These are phyloP conservation scores for Lactarius sp. DNA, from an alignment of 768 basidiomycete species.

Conservation along the genomic window DNA sequence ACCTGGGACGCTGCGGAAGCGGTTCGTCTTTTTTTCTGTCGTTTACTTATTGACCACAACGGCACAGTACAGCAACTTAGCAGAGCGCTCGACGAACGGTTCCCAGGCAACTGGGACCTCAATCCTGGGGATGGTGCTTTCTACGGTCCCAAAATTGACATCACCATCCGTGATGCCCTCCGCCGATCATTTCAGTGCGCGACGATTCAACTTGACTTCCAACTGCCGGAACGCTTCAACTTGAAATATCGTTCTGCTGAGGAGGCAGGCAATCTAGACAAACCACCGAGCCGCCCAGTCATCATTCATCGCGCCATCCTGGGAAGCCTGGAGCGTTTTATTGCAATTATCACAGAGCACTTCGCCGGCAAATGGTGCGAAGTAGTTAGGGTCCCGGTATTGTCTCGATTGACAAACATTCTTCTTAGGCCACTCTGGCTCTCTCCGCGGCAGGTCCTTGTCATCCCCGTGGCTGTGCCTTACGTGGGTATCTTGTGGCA, in stretches of 20 bases:
- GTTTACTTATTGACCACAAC: neutral
- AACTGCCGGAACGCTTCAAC: slow-evolving; percentile 94
- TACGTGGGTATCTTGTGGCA: slow-evolving; percentile 55
- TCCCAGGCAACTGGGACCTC: slow-evolving; percentile 85
- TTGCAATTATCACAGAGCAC: slow-evolving; percentile 95
- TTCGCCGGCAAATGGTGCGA: slow-evolving; percentile 94
- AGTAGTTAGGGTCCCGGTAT: neutral
- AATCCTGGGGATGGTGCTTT: slow-evolving; percentile 98
- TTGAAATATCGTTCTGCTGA: slow-evolving; percentile 83
- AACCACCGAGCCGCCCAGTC: slow-evolving; percentile 71
- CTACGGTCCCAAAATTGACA: slow-evolving; percentile 99
- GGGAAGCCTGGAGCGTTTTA: slow-evolving; percentile 91
- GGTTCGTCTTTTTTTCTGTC: slow-evolving; percentile 38
- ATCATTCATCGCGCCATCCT: slow-evolving; percentile 98
- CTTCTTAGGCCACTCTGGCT: slow-evolving; percentile 90
- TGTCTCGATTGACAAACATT: neutral
- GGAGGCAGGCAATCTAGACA: slow-evolving; percentile 53
- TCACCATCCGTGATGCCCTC: slow-evolving; percentile 90
- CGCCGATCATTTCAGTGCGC: slow-evolving; percentile 95
- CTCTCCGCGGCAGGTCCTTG: slow-evolving; percentile 91
- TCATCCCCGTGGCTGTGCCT: slow-evolving; percentile 88
- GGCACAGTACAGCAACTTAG: slow-evolving; percentile 62
- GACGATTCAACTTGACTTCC: slow-evolving; percentile 98
- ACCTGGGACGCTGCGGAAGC: slow-evolving; percentile 89
- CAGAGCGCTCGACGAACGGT: slow-evolving; percentile 75